These are phyloP conservation scores for Suillus luteus DNA, from an alignment of 768 basidiomycete species.

Conservation along the genomic window DNA sequence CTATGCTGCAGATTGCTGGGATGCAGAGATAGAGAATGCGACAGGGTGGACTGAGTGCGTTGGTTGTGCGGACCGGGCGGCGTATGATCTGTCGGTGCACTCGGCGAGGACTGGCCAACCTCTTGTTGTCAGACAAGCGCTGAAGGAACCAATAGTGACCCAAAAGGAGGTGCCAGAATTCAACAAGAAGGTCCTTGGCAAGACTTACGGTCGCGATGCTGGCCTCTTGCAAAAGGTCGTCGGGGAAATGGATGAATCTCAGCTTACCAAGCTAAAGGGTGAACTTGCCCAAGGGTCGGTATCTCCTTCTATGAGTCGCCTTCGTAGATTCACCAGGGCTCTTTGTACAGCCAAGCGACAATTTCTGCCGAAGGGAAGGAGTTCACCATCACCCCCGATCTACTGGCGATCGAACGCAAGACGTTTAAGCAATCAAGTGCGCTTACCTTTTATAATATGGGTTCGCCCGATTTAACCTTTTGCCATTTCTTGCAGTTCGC, in stretches of 20 bases:
- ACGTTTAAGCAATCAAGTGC: slow-evolving; percentile 85
- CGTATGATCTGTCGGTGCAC: slow-evolving; percentile 94
- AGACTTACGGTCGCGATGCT: slow-evolving; percentile 87
- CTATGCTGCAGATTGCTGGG: slow-evolving; percentile 99
- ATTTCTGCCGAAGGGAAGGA: slow-evolving; percentile 64
- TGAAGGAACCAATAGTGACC: slow-evolving; percentile 82
- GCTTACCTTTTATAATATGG: slow-evolving; percentile 27
- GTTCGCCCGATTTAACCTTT: slow-evolving; percentile 25
- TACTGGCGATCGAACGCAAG: slow-evolving; percentile 78
- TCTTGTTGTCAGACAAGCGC: slow-evolving; percentile 81
- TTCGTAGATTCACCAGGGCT: slow-evolving; percentile 1
- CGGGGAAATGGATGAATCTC: slow-evolving; percentile 64
- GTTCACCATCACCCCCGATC: slow-evolving; percentile 70
- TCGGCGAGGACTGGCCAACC: slow-evolving; percentile 79
- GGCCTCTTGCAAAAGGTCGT: slow-evolving; percentile 63
- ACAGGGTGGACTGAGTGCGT: slow-evolving; percentile 95
- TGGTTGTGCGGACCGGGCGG: slow-evolving; percentile 97
- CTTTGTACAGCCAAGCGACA: slow-evolving; percentile 47
- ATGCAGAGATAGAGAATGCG: slow-evolving; percentile 94
- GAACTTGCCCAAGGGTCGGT: slow-evolving; percentile 72
- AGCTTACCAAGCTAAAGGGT: slow-evolving; percentile 63
- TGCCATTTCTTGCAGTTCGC: slow-evolving; percentile 57
- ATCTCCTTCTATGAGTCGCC: slow-evolving; percentile 5
- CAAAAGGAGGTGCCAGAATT: slow-evolving; percentile 80
- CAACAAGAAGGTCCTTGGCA: slow-evolving; percentile 88